Evolutionary conservation across 2,329 filamentous ascomycete species (phyloP).

Genomic region (Escovopsis weberi): DNA sequence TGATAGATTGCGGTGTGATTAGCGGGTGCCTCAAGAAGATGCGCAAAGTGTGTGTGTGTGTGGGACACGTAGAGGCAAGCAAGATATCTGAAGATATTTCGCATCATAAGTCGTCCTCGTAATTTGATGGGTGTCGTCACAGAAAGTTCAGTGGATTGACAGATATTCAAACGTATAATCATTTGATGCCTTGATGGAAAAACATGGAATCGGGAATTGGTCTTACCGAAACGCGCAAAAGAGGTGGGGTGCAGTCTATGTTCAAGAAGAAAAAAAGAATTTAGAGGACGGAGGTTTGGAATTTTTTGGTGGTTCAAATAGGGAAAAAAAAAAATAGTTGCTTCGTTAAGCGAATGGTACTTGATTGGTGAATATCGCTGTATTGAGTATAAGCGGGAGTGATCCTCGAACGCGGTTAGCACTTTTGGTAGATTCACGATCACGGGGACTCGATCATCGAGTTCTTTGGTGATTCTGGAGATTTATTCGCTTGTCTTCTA

Average conservation of each 20-base stretch:
- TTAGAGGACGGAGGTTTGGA: slow-evolving; percentile 6
- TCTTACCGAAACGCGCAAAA: slow-evolving; percentile 5
- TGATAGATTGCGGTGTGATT: too few relatives aligned
- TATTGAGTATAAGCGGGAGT: too few relatives aligned
- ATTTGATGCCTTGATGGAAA: slow-evolving; percentile 14
- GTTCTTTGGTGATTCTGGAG: not conserved
- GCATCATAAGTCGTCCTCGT: slow-evolving; percentile 30
- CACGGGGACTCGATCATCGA: not conserved
- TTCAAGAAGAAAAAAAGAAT: slow-evolving; percentile 6
- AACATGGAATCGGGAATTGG: not conserved
- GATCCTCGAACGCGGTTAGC: too few relatives aligned
- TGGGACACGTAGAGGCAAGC: too few relatives aligned
- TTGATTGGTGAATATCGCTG: slow-evolving; percentile 2
- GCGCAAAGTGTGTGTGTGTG: not conserved
- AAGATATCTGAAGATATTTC: not conserved
- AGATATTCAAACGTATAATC: slow-evolving; percentile 40
- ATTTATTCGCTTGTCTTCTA: not conserved
- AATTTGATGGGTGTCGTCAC: slow-evolving; percentile 29
- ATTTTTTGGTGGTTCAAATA: slow-evolving; percentile 9
- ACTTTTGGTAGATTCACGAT: too few relatives aligned
- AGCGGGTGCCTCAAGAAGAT: slow-evolving; percentile 4
- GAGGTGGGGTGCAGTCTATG: not conserved
- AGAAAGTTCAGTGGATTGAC: slow-evolving; percentile 43
- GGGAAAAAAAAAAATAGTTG: slow-evolving; percentile 7
- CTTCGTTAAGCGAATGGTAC: slow-evolving; percentile 8